phyloP scores from a whole-genome alignment of 1,284 basidiomycete species.

The Leccinum fallax region DNA sequence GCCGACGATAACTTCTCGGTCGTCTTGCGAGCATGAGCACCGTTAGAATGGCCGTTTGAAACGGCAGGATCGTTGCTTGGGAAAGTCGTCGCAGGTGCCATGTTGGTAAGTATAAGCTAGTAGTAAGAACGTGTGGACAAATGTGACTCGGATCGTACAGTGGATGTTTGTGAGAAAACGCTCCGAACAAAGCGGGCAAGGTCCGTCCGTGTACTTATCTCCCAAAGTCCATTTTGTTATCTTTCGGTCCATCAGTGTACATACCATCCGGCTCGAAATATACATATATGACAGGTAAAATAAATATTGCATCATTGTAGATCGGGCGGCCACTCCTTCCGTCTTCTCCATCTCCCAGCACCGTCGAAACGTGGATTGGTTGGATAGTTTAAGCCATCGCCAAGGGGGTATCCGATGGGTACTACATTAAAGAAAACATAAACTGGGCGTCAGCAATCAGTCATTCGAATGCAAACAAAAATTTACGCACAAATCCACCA shows the following conservation, averaged over 20 bases:
- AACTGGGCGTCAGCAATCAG: constrained; percentile 7
- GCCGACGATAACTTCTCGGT: constrained; percentile 48
- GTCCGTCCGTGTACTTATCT: background rate
- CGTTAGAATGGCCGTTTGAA: constrained; percentile 17
- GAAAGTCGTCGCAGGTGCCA: constrained; percentile 27
- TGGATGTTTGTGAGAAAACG: constrained; percentile 8
- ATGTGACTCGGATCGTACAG: background rate
- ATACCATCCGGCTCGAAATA: background rate
- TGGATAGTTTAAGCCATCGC: constrained; percentile 66
- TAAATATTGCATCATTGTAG: constrained; percentile 43
- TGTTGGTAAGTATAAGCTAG: constrained; percentile 9
- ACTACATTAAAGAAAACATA: constrained; percentile 44
- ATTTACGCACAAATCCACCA: constrained; percentile 73
- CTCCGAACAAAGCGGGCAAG: background rate
- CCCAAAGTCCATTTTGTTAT: background rate
- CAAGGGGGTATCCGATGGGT: constrained; percentile 59
- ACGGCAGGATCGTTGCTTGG: background rate
- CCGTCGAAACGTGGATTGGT: constrained; percentile 75
- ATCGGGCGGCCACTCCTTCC: constrained; percentile 71
- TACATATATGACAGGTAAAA: constrained; percentile 2
- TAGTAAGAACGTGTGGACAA: background rate
- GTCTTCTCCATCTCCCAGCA: constrained; percentile 65
- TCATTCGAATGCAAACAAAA: background rate
- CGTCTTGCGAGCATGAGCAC: constrained; percentile 18
- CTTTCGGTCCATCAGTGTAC: background rate